Evolutionary conservation across 345 rosid species (phyloP), one percentile per base, ranked within the genome.

Genomic region (Iberis pinnata): DNA sequence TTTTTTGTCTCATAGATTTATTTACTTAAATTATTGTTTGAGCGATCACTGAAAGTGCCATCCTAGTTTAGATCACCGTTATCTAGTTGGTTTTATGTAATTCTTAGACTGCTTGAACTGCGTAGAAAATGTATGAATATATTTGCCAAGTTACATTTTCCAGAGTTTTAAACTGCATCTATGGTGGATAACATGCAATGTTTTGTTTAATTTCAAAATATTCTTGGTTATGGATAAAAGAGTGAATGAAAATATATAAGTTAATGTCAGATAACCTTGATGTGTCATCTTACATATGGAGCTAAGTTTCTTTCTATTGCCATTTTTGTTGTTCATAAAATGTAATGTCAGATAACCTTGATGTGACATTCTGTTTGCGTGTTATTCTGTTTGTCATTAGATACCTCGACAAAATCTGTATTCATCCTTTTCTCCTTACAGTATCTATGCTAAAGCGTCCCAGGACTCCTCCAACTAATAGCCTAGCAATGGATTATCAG

Each of bases 401-500:
- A 59, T 38, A 29, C 32, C 12, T 38, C 42, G 19, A 26, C 44
- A 19, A 26, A 52, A 20, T 8, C 9, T 42, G 11, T 69, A 26
- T 68, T 42, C 26, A 15, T 49, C 29, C n/a, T 47, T 61, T 61
- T 33, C 50, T 54, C 50, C 48, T 16, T 56, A 17, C 71, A 84
- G 87, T 77, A 54, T 71, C 83, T 35, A 76, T 84, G 72, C 61
- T 80, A 63, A 82, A 77, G 70, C 83, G 74, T 58, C 86, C 82
- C 25, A 75, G 88, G 62, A 77, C 78, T 4, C 83, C 87, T 16
- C 49, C 70, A 3, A 49, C 75, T 3, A 77, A 78, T 40, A 70
- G 75, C 46, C 18, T 75, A 12, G 76, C 78, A 40, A 71, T 84
- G 80, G 89, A 81, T 56, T 81, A 79, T 66, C 88, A 84, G 26